Percentiles rank a stretch among this genome's conserved stretches.
These are phyloP conservation scores for Globisporangium radiosum DNA, from an alignment of 352 stramenopile species.

Conservation along the genomic window DNA sequence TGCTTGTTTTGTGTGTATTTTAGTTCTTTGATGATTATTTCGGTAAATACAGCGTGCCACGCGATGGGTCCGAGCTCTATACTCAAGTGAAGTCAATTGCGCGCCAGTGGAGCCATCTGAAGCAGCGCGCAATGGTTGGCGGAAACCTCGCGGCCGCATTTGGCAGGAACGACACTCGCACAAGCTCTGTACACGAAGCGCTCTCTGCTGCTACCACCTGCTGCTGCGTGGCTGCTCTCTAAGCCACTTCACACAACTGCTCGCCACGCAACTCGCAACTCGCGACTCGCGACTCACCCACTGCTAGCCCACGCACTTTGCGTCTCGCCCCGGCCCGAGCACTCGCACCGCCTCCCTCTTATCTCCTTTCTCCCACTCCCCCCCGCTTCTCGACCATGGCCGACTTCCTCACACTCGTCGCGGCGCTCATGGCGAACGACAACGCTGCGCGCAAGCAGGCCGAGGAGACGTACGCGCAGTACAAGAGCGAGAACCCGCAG, in stretches of 20 bases:
- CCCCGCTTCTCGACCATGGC: constrained; percentile 24
- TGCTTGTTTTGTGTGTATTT: too few species aligned
- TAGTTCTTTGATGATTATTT: too few species aligned
- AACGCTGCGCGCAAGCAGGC: constrained; percentile 65
- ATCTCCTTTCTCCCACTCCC: not conserved
- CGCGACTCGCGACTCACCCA: not conserved
- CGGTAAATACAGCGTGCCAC: too few species aligned
- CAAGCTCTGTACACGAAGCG: not conserved
- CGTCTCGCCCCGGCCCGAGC: not conserved
- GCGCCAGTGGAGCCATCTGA: not conserved
- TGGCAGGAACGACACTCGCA: not conserved
- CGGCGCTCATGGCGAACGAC: constrained; percentile 73
- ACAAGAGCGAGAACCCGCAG: constrained; percentile 60
- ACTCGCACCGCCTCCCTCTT: not conserved
- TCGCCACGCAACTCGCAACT: not conserved
- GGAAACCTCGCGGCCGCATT: not conserved
- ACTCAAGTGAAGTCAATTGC: not conserved
- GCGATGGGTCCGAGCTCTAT: not conserved
- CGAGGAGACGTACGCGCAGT: constrained; percentile 65
- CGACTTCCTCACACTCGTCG: constrained; percentile 67
- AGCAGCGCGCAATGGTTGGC: not conserved
- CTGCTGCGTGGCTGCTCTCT: not conserved
- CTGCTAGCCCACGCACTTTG: not conserved
- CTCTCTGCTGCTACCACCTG: not conserved
- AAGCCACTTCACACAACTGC: too few species aligned